Conservation (phyloP, 345 rosid genomes). For the Gossypium sturtianum region DNA sequence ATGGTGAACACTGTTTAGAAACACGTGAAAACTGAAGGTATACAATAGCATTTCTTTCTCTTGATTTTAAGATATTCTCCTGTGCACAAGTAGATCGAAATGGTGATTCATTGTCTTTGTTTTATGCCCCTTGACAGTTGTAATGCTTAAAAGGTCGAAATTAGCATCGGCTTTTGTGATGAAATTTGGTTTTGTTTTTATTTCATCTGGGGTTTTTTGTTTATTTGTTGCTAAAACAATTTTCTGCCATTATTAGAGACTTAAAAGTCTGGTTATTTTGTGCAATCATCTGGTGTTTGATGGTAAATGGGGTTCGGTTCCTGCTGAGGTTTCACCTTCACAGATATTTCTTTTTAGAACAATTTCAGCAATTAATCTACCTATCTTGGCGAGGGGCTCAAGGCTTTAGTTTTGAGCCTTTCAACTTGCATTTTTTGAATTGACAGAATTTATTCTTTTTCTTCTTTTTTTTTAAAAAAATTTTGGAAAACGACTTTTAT, state of each 20-base stretch:
- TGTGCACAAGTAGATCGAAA: slow-evolving; percentile 22
- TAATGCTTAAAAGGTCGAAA: background rate
- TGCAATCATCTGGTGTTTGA: background rate
- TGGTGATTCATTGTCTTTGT: background rate
- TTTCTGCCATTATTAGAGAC: background rate
- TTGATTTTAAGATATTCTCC: slow-evolving; percentile 26
- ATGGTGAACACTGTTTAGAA: slow-evolving; percentile 7
- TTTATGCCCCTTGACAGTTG: background rate
- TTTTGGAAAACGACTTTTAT: background rate
- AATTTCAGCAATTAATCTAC: background rate
- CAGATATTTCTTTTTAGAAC: slow-evolving; percentile 4
- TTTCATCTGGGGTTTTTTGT: background rate
- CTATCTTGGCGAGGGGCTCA: background rate
- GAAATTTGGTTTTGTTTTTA: background rate
- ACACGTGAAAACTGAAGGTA: slow-evolving; percentile 6
- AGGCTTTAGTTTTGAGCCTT: background rate
- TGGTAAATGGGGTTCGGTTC: slow-evolving; percentile 11
- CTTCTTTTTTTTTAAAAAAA: background rate
- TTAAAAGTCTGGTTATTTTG: background rate
- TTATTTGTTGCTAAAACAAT: slow-evolving; percentile 2
- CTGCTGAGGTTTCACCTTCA: slow-evolving; percentile 7
- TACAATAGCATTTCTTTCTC: slow-evolving; percentile 5
- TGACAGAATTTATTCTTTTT: slow-evolving; percentile 4
- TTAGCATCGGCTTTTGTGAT: background rate
- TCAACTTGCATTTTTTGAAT: background rate